These are phyloP conservation scores for Microbotryum silenes-acaulis DNA, from an alignment of 1,284 basidiomycete species.

Conservation along the genomic window DNA sequence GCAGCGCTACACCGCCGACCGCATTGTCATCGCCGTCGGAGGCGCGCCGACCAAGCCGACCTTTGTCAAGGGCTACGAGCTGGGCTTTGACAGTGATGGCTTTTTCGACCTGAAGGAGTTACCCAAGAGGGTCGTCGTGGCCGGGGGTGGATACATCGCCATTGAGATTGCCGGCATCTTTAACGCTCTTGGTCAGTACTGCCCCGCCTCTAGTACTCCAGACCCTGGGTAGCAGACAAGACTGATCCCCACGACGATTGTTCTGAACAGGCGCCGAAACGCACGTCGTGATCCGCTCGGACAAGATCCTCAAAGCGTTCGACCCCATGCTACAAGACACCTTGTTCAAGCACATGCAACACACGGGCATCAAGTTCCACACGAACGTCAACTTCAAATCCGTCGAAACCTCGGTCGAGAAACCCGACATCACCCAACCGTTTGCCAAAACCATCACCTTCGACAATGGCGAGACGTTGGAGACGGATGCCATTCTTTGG, in stretches of 20 bases:
- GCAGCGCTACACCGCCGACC: conserved; percentile 47
- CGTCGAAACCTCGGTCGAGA: conserved; percentile 52
- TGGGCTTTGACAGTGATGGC: conserved; percentile 88
- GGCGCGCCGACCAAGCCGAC: conserved; percentile 73
- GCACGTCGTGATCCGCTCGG: conserved; percentile 80
- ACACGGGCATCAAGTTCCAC: conserved; percentile 82
- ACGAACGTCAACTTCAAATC: conserved; percentile 65
- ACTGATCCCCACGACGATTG: not conserved
- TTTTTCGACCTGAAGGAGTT: conserved; percentile 90
- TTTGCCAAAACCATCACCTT: conserved; percentile 53
- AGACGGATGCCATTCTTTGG: conserved; percentile 87
- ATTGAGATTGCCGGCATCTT: conserved; percentile 82
- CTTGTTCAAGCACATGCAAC: conserved; percentile 88
- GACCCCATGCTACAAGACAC: conserved; percentile 80
- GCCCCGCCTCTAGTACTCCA: no score
- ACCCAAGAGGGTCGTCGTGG: conserved; percentile 85
- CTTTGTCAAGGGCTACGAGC: conserved; percentile 82
- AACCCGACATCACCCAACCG: conserved; percentile 30
- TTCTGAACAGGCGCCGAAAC: conserved; percentile 68
- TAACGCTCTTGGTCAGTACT: conserved; percentile 48
- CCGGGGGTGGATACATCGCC: conserved; percentile 96
- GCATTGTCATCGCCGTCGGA: conserved; percentile 77
- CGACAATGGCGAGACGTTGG: conserved; percentile 61
- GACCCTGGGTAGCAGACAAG: not conserved
- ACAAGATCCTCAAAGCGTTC: conserved; percentile 85